A percentile compares a stretch with the other conserved stretches of the same genome.
Conservation (phyloP, 2,329 filamentous ascomycete species). For the Colletotrichum incanum region DNA sequence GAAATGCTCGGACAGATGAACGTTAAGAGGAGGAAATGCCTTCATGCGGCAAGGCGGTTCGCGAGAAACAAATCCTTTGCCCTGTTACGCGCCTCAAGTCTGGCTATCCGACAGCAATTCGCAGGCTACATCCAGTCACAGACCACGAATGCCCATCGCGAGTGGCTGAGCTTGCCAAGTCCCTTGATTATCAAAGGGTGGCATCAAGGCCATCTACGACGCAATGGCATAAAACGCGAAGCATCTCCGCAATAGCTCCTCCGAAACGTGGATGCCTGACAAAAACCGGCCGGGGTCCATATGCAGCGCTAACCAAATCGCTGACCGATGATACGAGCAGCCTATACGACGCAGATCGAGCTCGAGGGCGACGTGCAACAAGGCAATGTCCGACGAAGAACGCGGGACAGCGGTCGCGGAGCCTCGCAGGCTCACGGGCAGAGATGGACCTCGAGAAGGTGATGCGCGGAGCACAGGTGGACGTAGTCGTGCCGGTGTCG, state of each 20-base stretch:
- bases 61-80: too few relatives aligned
- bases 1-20: too few relatives aligned
- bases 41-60: too few relatives aligned
- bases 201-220: not conserved
- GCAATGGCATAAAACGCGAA: not conserved
- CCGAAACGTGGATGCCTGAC: not conserved
- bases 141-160: not conserved
- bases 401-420: not conserved
- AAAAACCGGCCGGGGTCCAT: not conserved
- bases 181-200: not conserved
- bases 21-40: too few relatives aligned
- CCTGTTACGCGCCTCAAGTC: not conserved
- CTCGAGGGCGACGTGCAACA: not conserved
- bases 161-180: not conserved
- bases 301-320: not conserved
- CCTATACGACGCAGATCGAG: constrained; percentile 7
- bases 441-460: not conserved
- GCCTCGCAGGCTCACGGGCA: constrained; percentile 1
- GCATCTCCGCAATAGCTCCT: not conserved
- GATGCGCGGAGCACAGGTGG: constrained; percentile 32
- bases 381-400: not conserved
- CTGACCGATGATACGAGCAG: not conserved
- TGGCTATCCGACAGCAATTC: not conserved
- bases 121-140: not conserved
- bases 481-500: constrained; percentile 45